Evolutionary conservation across 2,329 filamentous ascomycete genomes (phyloP), one percentile per base, ranked within the genome.

Genomic region (Stachybotrys echinatus): DNA sequence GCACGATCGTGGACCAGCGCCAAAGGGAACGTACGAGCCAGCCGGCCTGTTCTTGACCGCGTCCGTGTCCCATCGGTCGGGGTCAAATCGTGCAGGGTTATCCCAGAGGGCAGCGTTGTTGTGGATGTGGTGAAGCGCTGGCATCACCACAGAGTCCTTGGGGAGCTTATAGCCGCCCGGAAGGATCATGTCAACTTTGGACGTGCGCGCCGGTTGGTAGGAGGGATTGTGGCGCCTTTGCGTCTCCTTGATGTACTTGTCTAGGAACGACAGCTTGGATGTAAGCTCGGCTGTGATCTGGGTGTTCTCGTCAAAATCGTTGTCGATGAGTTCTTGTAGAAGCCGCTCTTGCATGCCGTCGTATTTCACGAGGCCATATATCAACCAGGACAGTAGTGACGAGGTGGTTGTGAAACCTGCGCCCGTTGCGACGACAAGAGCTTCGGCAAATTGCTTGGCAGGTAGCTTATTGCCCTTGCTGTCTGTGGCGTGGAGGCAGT

Each of bases 371-470:
- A 83, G 63, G 5, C 72, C 69, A 58, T 81, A 83, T 38, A 83
- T 59, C 2, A 79, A 66, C 81, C 80, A 84, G 0, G 78, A 81
- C 2, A 84, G 67, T 4, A 84, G 71, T 0, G 78, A 77, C 3
- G 74, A 76, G 1, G 77, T 84, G 1, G 81, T 84, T 2, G 77
- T 81, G 65, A 84, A 84, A 19, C 81, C 81, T 2, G 81, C 81
- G 4, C 70, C 80, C 0, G 74, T 78, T n/a, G 10, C 31, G 6
- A 73, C 72, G 3, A 83, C 77, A 2, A 81, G 65, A 0, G 82
- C 64, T 0, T 63, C 58, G 0, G 54, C 52, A 40, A 58, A 57
- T 22, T 68, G 55, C 2, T 56, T 42, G 0, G 67, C 62, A 0
- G 80, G 76, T 1, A 84, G 63, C 52, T 79, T 77, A 48, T 80